These are phyloP conservation scores for Cryphonectria naterciae DNA, from an alignment of 2,329 filamentous ascomycete genomes.

Conservation along the genomic window DNA sequence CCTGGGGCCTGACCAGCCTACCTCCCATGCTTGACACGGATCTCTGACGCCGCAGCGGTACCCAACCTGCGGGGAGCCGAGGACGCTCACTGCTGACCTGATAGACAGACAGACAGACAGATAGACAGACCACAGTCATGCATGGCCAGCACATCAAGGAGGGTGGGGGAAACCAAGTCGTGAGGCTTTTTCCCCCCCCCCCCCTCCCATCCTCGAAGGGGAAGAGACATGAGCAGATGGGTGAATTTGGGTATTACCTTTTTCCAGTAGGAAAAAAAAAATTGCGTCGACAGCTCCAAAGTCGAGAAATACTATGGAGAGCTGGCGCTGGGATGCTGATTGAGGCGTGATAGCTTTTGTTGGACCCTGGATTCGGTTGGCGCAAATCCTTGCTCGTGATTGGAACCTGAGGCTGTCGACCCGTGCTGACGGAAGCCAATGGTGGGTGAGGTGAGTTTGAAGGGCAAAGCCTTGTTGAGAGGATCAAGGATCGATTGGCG, in stretches of 20 bases:
- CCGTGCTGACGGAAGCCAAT: slow-evolving; percentile 21
- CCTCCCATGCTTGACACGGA: slow-evolving; percentile 2
- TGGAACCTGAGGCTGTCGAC: slow-evolving; percentile 4
- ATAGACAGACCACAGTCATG: not conserved
- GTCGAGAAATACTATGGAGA: not conserved
- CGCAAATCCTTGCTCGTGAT: not conserved
- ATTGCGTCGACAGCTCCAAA: not conserved
- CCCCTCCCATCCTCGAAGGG: not conserved
- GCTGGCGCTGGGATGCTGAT: not conserved
- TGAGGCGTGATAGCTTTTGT: not conserved
- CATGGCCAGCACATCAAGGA: not conserved
- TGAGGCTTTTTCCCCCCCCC: not conserved
- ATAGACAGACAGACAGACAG: not conserved
- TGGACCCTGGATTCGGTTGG: slow-evolving; percentile 4
- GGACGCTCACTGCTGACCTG: slow-evolving; percentile 2
- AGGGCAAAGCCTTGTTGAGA: slow-evolving; percentile 6
- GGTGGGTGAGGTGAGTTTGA: not conserved
- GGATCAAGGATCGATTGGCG: slow-evolving; percentile 8
- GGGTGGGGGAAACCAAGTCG: not conserved
- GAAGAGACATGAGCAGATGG: not conserved
- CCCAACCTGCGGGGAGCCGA: slow-evolving; percentile 13
- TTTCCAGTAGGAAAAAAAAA: not conserved
- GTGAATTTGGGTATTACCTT: not conserved
- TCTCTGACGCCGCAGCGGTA: slow-evolving; percentile 1
- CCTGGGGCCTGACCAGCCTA: slow-evolving; percentile 11